Conservation (phyloP, 2,329 filamentous ascomycete species). For the Colletotrichum camelliae region DNA sequence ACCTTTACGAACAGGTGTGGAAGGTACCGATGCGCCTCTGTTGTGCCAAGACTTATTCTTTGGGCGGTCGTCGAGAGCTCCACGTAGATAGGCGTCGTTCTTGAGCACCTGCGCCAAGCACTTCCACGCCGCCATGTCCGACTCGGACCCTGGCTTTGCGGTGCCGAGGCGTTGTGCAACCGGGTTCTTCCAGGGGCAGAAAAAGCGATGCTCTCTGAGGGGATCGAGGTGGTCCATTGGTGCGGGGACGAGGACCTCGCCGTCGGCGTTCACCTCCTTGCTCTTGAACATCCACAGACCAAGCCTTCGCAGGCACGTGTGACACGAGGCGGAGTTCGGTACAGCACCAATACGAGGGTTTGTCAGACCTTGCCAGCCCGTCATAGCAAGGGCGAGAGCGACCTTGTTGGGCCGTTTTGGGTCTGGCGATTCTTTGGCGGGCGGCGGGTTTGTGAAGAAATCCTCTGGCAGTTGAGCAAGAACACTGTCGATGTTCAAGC, state of each 20-base stretch:
- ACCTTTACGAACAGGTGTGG: slow-evolving; percentile 14
- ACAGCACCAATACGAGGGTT: slow-evolving; percentile 62
- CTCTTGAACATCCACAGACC: slow-evolving; percentile 94
- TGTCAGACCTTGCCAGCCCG: slow-evolving; percentile 76
- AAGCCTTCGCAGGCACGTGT: slow-evolving; percentile 84
- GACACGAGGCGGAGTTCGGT: slow-evolving; percentile 78
- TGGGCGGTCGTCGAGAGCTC: slow-evolving; percentile 22
- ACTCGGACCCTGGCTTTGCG: slow-evolving; percentile 36
- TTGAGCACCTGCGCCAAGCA: slow-evolving; percentile 58
- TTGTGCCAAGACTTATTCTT: slow-evolving; percentile 20
- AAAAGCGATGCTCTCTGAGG: slow-evolving; percentile 77
- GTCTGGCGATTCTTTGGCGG: slow-evolving; percentile 24
- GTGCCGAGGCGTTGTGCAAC: slow-evolving; percentile 57
- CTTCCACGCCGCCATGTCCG: slow-evolving; percentile 58
- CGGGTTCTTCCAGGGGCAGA: slow-evolving; percentile 80
- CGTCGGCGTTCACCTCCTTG: slow-evolving; percentile 65
- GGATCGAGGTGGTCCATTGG: slow-evolving; percentile 73
- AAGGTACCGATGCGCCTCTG: slow-evolving; percentile 14
- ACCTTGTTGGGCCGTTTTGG: slow-evolving; percentile 55
- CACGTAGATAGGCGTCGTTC: slow-evolving; percentile 62
- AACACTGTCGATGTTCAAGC: slow-evolving; percentile 55
- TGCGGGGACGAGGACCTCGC: slow-evolving; percentile 60
- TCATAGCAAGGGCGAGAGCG: slow-evolving; percentile 72
- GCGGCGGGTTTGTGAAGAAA: slow-evolving; percentile 57
- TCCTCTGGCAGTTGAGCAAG: slow-evolving; percentile 55